Conservation (phyloP, 1,284 basidiomycete species). For the Leucoagaricus sp. region DNA sequence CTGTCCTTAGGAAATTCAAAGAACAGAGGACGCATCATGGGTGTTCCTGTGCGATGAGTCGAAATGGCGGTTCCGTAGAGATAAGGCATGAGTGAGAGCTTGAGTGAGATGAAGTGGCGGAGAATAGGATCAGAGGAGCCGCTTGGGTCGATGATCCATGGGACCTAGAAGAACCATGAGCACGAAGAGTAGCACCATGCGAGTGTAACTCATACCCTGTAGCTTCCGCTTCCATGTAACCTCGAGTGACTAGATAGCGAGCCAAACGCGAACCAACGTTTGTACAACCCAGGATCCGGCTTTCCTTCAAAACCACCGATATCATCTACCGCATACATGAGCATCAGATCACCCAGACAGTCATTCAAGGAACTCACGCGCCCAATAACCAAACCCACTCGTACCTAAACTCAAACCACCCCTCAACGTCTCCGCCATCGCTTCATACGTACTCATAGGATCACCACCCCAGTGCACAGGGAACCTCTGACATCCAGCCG, state of each 20-base stretch:
- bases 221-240: conserved; percentile 58
- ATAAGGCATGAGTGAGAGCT: conserved; percentile 63
- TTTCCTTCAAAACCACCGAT: conserved; percentile 54
- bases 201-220: conserved; percentile 46
- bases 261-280: conserved; percentile 62
- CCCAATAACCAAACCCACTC: conserved; percentile 60
- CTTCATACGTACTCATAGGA: conserved; percentile 62
- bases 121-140: conserved; percentile 53
- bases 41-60: conserved; percentile 50
- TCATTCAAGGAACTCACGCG: conserved; percentile 28
- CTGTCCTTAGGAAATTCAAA: conserved; percentile 59
- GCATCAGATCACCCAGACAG: not conserved
- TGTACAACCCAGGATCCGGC: conserved; percentile 55
- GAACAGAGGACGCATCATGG: conserved; percentile 59
- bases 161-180: conserved; percentile 22
- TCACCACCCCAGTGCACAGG: conserved; percentile 64
- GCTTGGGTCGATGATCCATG: conserved; percentile 43
- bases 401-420: conserved; percentile 55
- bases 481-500: conserved; percentile 55
- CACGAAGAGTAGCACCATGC: not conserved
- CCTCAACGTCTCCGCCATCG: conserved; percentile 66
- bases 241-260: conserved; percentile 56
- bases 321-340: conserved; percentile 38
- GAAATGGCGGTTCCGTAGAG: conserved; percentile 53
- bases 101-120: conserved; percentile 53